Conservation (phyloP, 106 monocot genomes). For the Agapanthus africanus region DNA sequence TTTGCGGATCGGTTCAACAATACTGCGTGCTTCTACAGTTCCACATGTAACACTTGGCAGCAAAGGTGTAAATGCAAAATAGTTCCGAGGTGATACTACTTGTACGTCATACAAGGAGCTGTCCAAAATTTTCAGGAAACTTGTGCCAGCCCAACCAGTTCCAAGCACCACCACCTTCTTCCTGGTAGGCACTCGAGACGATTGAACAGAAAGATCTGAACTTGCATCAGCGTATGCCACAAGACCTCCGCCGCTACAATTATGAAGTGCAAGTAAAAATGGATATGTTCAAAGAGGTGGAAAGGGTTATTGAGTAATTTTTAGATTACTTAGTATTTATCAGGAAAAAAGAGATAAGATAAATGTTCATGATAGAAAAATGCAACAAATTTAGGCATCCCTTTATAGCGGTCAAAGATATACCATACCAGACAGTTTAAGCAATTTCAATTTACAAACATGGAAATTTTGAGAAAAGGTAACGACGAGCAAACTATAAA, state of each 20-base stretch:
- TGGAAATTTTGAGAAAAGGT: no score
- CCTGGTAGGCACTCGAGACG: conserved; percentile 21
- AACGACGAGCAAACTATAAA: no score
- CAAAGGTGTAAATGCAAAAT: conserved; percentile 77
- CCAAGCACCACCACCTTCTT: conserved; percentile 76
- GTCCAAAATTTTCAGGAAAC: conserved; percentile 60
- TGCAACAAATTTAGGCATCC: no score
- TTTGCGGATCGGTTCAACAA: conserved; percentile 64
- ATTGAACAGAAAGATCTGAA: conserved; percentile 10
- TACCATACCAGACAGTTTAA: no score
- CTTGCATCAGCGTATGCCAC: conserved; percentile 56
- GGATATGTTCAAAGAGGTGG: no score
- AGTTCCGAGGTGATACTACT: conserved; percentile 65
- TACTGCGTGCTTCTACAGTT: conserved; percentile 56
- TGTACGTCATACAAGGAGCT: conserved; percentile 52
- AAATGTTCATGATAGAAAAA: no score
- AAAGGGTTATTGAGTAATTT: no score
- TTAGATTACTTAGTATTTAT: no score
- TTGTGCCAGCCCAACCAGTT: conserved; percentile 75
- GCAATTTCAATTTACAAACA: no score
- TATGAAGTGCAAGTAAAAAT: no score
- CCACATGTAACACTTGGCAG: conserved; percentile 80
- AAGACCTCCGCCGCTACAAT: conserved; percentile 58
- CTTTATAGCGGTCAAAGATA: no score
- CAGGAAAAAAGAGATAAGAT: no score